Evolutionary conservation across 192 early-diverging fungal species (phyloP).

Genomic region (Coemansia sp.): DNA sequence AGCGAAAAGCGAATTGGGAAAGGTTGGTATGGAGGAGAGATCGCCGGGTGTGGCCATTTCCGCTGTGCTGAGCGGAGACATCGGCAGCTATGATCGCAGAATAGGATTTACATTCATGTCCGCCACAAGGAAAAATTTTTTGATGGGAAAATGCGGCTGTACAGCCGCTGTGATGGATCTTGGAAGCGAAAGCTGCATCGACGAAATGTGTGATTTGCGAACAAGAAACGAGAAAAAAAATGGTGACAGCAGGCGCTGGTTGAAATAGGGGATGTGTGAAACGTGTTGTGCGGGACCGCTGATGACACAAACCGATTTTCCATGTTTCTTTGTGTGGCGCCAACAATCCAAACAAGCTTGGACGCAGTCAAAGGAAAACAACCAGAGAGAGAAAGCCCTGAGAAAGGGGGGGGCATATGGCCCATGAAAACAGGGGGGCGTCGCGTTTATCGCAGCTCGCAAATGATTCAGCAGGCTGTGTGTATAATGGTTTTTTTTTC

Average conservation of each 20-base stretch:
- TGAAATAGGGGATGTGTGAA: background rate
- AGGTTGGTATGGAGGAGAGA: background rate
- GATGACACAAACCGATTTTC: slow-evolving; percentile 3
- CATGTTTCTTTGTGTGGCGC: slow-evolving; percentile 5
- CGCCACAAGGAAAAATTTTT: background rate
- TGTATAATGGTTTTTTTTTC: slow-evolving; percentile 1
- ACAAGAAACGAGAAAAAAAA: background rate
- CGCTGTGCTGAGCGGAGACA: background rate
- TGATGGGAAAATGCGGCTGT: background rate
- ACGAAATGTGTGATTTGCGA: background rate
- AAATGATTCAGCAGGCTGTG: background rate
- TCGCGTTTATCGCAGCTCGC: background rate
- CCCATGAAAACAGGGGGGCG: background rate
- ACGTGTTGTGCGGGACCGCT: slow-evolving; percentile 4
- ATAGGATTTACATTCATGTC: slow-evolving; percentile 3
- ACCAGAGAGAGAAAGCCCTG: background rate
- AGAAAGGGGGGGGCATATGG: background rate
- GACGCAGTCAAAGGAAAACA: background rate
- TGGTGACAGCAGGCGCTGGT: background rate
- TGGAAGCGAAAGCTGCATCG: slow-evolving; percentile 1
- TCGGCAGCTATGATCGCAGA: background rate
- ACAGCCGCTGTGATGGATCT: slow-evolving; percentile 7
- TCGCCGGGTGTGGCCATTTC: background rate
- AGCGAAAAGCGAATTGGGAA: background rate
- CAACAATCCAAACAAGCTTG: background rate